phyloP scores from a whole-genome alignment of 2,329 filamentous ascomycete genomes.

The Pseudocercospora crystallina region DNA sequence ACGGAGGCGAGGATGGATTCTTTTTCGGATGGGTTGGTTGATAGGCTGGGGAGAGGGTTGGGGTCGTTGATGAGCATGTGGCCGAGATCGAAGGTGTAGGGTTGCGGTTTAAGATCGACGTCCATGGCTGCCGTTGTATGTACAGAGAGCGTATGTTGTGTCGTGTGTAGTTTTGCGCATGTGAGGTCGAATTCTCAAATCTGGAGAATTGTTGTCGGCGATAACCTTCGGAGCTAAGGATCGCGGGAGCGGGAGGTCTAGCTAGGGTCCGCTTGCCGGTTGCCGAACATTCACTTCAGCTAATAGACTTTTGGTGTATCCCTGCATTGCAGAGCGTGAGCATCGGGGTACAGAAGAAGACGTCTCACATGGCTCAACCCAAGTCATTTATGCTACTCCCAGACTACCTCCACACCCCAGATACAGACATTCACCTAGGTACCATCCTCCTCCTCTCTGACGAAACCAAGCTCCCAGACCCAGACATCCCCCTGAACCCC shows the following conservation, averaged over 20 bases:
- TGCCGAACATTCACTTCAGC: too few relatives aligned
- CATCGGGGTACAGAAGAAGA: too few relatives aligned
- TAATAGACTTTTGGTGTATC: too few relatives aligned
- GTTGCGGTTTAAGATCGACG: constrained; percentile 66
- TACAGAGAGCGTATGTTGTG: not conserved
- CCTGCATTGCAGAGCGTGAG: too few relatives aligned
- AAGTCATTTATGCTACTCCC: constrained; percentile 4
- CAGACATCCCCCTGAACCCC: not conserved
- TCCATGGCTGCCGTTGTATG: constrained; percentile 13
- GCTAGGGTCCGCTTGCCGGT: too few relatives aligned
- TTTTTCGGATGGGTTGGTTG: constrained; percentile 42
- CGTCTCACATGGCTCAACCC: too few relatives aligned
- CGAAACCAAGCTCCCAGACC: not conserved
- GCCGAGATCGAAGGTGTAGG: constrained; percentile 89
- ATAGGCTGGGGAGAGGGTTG: constrained; percentile 68
- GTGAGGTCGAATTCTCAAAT: not conserved
- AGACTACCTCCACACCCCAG: not conserved
- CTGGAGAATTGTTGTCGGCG: too few relatives aligned
- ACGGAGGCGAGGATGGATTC: constrained; percentile 70
- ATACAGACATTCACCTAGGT: not conserved
- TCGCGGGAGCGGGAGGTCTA: too few relatives aligned
- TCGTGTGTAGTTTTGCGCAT: not conserved
- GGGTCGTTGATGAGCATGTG: constrained; percentile 83
- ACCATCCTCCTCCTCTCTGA: not conserved
- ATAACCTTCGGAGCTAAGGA: too few relatives aligned